These are phyloP conservation scores for Magnolia changhungtana DNA, from an alignment of 164 flowering plant species.

Conservation along the genomic window DNA sequence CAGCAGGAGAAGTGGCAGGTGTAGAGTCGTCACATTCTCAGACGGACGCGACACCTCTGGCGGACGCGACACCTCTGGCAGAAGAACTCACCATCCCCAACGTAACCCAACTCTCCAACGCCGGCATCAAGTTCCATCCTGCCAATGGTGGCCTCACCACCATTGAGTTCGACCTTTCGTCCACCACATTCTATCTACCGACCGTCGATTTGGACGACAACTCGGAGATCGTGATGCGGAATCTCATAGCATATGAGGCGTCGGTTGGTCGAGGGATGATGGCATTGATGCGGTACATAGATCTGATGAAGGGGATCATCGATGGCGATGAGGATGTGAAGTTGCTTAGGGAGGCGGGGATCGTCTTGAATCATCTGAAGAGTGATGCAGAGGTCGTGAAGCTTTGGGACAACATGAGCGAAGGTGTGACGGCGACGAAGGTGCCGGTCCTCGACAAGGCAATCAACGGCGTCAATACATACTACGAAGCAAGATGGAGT, in stretches of 20 bases:
- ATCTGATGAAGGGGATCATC: constrained; percentile 13
- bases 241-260: constrained; percentile 26
- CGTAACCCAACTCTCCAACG: constrained; percentile 2
- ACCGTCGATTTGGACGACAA: constrained; percentile 6
- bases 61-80: constrained; percentile 2
- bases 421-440: constrained; percentile 7
- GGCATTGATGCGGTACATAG: constrained; percentile 20
- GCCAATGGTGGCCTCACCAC: constrained; percentile 8
- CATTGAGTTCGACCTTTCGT: constrained; percentile 6
- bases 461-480: constrained; percentile 3
- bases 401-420: constrained; percentile 19
- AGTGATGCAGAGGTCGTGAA: constrained; percentile 15
- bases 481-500: constrained; percentile 1
- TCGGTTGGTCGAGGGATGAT: constrained; percentile 10
- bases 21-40: neutral
- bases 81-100: constrained; percentile 16
- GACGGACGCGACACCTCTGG: neutral
- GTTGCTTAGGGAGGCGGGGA: constrained; percentile 16
- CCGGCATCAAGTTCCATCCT: constrained; percentile 3
- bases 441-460: constrained; percentile 12
- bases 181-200: constrained; percentile 11
- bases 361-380: constrained; percentile 14
- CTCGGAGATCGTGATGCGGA: constrained; percentile 14
- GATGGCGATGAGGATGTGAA: constrained; percentile 14
- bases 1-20: neutral